A percentile compares a stretch with the other conserved stretches of the same genome.
phyloP scores from a whole-genome alignment of 2,329 filamentous ascomycete genomes.

The Penicillium sp. region DNA sequence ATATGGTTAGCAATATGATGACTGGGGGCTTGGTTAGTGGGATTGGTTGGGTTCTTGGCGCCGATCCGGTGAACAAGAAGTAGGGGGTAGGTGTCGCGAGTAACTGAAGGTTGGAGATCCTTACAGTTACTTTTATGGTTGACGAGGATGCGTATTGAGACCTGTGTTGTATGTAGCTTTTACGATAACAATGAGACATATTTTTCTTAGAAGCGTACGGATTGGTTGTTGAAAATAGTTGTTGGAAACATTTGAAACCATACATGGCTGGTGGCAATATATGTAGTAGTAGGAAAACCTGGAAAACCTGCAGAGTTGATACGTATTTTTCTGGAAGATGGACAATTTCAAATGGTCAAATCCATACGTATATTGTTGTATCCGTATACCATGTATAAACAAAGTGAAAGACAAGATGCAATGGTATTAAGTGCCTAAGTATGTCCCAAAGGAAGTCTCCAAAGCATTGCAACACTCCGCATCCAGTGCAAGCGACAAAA shows the following conservation, averaged over 20 bases:
- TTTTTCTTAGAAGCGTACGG: neutral
- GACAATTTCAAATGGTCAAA: neutral
- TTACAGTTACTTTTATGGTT: neutral
- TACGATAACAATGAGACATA: conserved; percentile 3
- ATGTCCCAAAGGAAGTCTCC: conserved; percentile 14
- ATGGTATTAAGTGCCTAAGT: conserved; percentile 19
- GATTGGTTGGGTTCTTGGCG: conserved; percentile 63
- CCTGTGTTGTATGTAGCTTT: neutral
- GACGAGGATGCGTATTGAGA: neutral
- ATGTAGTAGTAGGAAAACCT: neutral
- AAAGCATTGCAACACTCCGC: conserved; percentile 16
- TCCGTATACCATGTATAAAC: neutral
- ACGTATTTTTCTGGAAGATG: neutral
- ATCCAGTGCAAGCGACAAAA: conserved; percentile 4
- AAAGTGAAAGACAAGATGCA: conserved; percentile 4
- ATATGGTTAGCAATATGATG: conserved; percentile 62
- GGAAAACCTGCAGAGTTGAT: neutral
- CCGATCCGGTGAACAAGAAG: conserved; percentile 42
- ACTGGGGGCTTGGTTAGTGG: conserved; percentile 61
- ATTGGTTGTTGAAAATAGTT: neutral
- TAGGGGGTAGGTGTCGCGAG: neutral
- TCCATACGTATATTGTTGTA: neutral
- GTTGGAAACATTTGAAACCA: no score
- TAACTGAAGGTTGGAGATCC: neutral
- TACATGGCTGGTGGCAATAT: neutral